Percentiles rank a stretch among this genome's conserved stretches.
These are phyloP conservation scores for Conticribra guillardii DNA, from an alignment of 108 stramenopile genomes.

Conservation along the genomic window DNA sequence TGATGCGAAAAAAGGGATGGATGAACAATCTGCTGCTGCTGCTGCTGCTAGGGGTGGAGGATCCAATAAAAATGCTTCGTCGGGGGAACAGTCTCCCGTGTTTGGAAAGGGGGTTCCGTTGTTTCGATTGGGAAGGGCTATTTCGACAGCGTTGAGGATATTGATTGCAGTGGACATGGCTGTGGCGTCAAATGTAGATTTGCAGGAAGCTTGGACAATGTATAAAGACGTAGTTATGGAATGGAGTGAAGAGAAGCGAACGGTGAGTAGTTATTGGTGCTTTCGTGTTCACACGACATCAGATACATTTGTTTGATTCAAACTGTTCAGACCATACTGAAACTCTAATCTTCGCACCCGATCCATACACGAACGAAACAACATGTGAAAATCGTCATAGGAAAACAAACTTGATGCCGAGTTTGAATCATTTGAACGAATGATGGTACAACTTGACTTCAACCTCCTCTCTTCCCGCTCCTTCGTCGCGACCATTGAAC, in stretches of 20 bases:
- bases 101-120: conserved; percentile 29
- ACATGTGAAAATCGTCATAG: not conserved
- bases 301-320: no score
- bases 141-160: conserved; percentile 41
- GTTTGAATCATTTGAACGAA: conserved; percentile 53
- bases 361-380: no score
- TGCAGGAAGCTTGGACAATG: conserved; percentile 57
- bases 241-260: conserved; percentile 39
- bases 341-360: no score
- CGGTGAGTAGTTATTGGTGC: conserved; percentile 6
- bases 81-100: conserved; percentile 22
- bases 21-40: no score
- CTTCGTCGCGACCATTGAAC: conserved; percentile 53
- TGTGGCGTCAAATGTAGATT: conserved; percentile 45
- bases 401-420: conserved; percentile 33
- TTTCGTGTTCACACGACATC: not conserved
- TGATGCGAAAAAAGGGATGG: conserved; percentile 6
- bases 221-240: conserved; percentile 61
- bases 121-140: conserved; percentile 39
- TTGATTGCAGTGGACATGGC: conserved; percentile 51
- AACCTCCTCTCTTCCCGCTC: conserved; percentile 50
- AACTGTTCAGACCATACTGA: no score
- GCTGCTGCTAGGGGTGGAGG: not conserved
- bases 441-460: conserved; percentile 56
- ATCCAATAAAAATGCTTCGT: not conserved